These are phyloP conservation scores for Gastrolobium bilobum DNA, from an alignment of 306 rosid species.

Conservation along the genomic window DNA sequence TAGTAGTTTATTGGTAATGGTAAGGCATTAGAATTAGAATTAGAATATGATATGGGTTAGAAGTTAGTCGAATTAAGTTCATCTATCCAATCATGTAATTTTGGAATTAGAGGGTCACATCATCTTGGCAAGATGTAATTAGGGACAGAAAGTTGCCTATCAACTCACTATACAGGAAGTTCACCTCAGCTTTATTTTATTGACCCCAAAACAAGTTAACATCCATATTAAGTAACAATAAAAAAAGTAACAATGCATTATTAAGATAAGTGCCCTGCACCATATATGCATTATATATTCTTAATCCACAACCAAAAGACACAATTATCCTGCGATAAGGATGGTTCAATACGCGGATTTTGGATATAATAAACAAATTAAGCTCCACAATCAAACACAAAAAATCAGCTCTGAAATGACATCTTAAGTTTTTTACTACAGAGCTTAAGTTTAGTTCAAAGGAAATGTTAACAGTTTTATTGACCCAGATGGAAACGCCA, in stretches of 20 bases:
- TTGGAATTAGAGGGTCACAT: conserved; percentile 41
- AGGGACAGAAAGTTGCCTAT: conserved; percentile 47
- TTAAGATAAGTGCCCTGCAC: conserved; percentile 49
- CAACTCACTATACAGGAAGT: neutral
- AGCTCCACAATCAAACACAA: neutral
- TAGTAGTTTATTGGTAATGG: conserved; percentile 1
- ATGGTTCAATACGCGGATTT: conserved; percentile 43
- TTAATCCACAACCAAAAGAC: conserved; percentile 37
- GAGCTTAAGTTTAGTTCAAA: conserved; percentile 31
- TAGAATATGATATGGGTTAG: neutral
- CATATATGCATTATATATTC: conserved; percentile 41
- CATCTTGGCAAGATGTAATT: conserved; percentile 38
- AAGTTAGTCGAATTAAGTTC: conserved; percentile 27
- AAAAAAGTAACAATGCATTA: conserved; percentile 37
- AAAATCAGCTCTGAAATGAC: conserved; percentile 40
- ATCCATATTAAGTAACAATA: conserved; percentile 43
- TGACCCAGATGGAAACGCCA: conserved; percentile 30
- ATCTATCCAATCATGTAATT: conserved; percentile 42
- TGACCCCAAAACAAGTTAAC: conserved; percentile 25
- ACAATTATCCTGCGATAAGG: conserved; percentile 49
- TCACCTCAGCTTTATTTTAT: conserved; percentile 4
- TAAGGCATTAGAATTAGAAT: no score
- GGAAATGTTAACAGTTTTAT: conserved; percentile 42
- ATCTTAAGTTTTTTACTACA: neutral
- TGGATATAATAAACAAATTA: conserved; percentile 29